phyloP scores from a whole-genome alignment of 2,329 filamentous ascomycete genomes.

The Penicillium italicum region DNA sequence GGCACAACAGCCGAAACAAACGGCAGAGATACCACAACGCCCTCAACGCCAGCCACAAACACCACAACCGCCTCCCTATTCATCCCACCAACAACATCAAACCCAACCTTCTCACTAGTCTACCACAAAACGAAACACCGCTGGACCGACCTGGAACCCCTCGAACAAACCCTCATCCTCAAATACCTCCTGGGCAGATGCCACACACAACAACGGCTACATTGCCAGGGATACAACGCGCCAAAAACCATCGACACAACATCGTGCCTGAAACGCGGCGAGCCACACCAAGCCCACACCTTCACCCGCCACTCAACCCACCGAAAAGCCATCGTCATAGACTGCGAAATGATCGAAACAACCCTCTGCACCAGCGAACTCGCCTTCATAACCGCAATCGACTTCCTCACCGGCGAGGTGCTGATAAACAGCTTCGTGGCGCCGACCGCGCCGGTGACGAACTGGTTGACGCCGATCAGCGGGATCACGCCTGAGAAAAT shows the following conservation, averaged over 20 bases:
- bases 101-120: not conserved
- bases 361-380: not conserved
- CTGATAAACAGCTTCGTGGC: not conserved
- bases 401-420: not conserved
- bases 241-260: not conserved
- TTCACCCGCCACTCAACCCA: not conserved
- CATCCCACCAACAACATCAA: not conserved
- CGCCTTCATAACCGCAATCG: not conserved
- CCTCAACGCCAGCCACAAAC: not conserved
- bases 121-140: not conserved
- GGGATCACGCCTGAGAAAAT: not conserved
- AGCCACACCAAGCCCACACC: not conserved
- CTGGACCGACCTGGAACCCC: not conserved
- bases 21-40: too few relatives aligned
- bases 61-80: fast-evolving
- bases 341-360: not conserved
- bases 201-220: not conserved
- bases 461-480: not conserved
- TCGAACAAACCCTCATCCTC: not conserved
- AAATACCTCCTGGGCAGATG: not conserved
- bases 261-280: not conserved
- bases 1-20: not conserved
- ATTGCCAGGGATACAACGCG: not conserved
- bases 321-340: not conserved
- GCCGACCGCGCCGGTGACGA: not conserved